Percentiles rank a stretch among this genome's conserved stretches.
Evolutionary conservation across 129 eudicot genomes (phyloP).

Genomic region (Arctium lappa): DNA sequence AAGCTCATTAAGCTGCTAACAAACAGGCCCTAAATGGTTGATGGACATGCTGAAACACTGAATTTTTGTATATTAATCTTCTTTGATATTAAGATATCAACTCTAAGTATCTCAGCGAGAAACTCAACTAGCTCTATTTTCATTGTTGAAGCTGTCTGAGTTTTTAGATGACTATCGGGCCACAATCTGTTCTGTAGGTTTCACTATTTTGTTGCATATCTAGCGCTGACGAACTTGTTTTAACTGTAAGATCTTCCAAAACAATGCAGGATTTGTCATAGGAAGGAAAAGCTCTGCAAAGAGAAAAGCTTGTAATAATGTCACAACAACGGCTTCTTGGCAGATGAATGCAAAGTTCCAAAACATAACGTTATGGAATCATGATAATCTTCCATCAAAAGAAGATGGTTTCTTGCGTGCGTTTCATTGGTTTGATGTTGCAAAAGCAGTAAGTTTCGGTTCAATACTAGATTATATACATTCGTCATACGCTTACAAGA

Average conservation of each 20-base stretch:
- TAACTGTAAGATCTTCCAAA: neutral
- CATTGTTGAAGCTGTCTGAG: neutral
- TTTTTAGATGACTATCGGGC: neutral
- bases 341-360: constrained; percentile 60
- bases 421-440: constrained; percentile 83
- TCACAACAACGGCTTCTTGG: constrained; percentile 48
- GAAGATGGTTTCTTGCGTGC: constrained; percentile 83
- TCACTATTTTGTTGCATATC: neutral
- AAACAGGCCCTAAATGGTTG: too few relatives aligned
- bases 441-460: constrained; percentile 71
- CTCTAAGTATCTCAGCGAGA: neutral
- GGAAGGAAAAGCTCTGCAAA: constrained; percentile 53
- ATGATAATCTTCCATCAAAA: constrained; percentile 84
- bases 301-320: constrained; percentile 36
- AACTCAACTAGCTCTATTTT: neutral
- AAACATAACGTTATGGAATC: constrained; percentile 81
- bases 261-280: constrained; percentile 59
- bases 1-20: too few relatives aligned
- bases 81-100: neutral
- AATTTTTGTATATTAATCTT: neutral
- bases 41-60: neutral
- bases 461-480: neutral
- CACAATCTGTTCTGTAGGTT: neutral
- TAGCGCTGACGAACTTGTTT: constrained; percentile 3
- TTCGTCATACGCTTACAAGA: neutral